These are phyloP conservation scores for Saturnispora besseyi DNA, from an alignment of 805 yeast genomes.

Conservation along the genomic window DNA sequence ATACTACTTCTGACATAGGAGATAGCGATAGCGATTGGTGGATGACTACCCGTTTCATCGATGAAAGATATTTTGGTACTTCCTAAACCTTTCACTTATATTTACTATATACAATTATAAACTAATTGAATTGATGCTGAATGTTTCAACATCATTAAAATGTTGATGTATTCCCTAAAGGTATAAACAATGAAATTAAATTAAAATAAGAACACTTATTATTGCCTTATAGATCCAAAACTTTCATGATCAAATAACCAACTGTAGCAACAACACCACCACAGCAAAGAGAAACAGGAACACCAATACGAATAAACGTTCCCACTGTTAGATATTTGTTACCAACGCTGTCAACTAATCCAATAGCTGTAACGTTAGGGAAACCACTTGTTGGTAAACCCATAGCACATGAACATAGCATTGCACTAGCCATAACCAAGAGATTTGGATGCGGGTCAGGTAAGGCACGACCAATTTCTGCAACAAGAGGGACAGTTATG, in stretches of 20 bases:
- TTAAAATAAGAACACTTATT: neutral
- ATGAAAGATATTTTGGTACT: slow-evolving; percentile 72
- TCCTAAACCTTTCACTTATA: slow-evolving; percentile 10
- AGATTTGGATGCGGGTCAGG: slow-evolving; percentile 78
- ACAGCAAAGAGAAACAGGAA: slow-evolving; percentile 74
- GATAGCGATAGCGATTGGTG: slow-evolving; percentile 37
- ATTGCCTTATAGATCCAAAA: slow-evolving; percentile 37
- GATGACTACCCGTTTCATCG: slow-evolving; percentile 63
- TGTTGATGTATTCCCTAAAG: neutral
- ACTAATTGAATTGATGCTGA: neutral
- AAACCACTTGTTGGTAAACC: slow-evolving; percentile 96
- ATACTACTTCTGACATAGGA: slow-evolving; percentile 1
- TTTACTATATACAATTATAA: neutral
- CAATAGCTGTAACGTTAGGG: slow-evolving; percentile 95
- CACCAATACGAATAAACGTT: slow-evolving; percentile 83
- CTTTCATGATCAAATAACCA: slow-evolving; percentile 66
- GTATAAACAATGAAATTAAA: neutral
- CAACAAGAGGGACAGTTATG: slow-evolving; percentile 82
- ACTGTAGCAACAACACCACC: slow-evolving; percentile 66
- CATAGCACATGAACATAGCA: slow-evolving; percentile 91
- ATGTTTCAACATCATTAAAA: neutral
- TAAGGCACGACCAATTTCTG: slow-evolving; percentile 74
- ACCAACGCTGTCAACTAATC: slow-evolving; percentile 88
- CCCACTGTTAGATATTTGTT: slow-evolving; percentile 80
- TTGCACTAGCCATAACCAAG: slow-evolving; percentile 55